A percentile compares a stretch with the other conserved stretches of the same genome.
phyloP scores from a whole-genome alignment of 1,284 basidiomycete genomes.

The Pseudozyma thailandica region DNA sequence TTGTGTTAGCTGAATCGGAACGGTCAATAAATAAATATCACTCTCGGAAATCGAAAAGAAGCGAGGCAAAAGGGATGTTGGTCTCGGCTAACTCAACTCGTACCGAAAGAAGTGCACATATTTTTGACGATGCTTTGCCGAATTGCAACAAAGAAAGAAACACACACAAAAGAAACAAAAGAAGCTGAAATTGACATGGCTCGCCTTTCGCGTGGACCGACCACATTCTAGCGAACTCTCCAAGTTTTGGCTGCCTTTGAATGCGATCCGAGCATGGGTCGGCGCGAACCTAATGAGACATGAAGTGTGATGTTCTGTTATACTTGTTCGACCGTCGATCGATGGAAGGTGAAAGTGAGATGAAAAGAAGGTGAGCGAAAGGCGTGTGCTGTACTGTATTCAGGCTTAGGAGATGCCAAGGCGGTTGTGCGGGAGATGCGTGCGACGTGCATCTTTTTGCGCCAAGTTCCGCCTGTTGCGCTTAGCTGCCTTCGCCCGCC shows the following conservation, averaged over 20 bases:
- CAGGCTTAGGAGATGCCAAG: too few species aligned
- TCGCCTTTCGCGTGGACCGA: constrained; percentile 9
- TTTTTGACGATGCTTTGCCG: neutral
- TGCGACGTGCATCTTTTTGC: neutral
- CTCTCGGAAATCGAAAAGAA: neutral
- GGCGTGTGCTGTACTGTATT: too few species aligned
- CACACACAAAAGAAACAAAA: constrained; percentile 8
- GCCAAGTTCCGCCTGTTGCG: neutral
- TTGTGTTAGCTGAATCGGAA: neutral
- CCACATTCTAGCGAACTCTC: too few species aligned
- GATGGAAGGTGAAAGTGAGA: too few species aligned
- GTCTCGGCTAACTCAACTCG: constrained; percentile 12
- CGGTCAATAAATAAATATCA: too few species aligned
- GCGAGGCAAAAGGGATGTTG: constrained; percentile 7
- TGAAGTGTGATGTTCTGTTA: too few species aligned
- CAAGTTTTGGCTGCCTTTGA: too few species aligned
- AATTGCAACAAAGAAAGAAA: neutral
- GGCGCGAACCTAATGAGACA: too few species aligned
- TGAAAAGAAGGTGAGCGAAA: too few species aligned
- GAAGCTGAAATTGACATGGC: constrained; percentile 16
- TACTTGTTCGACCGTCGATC: too few species aligned
- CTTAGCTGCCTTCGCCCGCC: neutral
- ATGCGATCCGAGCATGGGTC: neutral
- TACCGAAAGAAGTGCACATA: neutral
- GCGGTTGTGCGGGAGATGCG: too few species aligned